Evolutionary conservation across 768 basidiomycete species (phyloP).

Genomic region (Lactifluus echinatus): DNA sequence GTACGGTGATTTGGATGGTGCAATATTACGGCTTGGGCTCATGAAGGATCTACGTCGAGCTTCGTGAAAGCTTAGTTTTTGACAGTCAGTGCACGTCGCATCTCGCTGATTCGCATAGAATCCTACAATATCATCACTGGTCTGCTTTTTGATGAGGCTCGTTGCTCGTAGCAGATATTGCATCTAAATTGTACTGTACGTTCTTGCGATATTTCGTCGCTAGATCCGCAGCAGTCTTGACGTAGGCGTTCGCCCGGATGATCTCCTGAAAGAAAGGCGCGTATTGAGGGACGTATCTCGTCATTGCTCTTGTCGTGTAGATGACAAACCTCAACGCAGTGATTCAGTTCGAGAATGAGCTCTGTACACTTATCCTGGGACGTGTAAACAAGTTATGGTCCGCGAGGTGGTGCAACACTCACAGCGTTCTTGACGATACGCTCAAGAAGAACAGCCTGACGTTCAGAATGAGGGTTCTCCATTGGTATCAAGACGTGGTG

Average conservation of each 20-base stretch:
- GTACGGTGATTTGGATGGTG: background rate
- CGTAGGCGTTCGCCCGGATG: constrained; percentile 63
- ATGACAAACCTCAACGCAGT: constrained; percentile 65
- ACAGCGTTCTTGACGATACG: constrained; percentile 88
- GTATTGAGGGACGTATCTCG: background rate
- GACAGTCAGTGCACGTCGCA: too few relatives aligned
- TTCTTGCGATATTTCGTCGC: constrained; percentile 86
- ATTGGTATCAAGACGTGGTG: constrained; percentile 43
- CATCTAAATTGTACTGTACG: constrained; percentile 85
- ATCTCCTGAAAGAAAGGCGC: constrained; percentile 48
- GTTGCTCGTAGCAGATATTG: constrained; percentile 36
- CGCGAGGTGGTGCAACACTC: background rate
- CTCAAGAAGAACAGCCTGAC: constrained; percentile 84
- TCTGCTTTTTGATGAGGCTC: constrained; percentile 3
- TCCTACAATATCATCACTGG: background rate
- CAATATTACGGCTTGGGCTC: background rate
- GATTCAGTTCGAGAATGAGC: constrained; percentile 80
- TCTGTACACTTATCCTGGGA: constrained; percentile 86
- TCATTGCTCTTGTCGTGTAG: background rate
- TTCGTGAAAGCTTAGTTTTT: too few relatives aligned
- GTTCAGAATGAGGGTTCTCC: constrained; percentile 94
- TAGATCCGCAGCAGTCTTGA: constrained; percentile 76
- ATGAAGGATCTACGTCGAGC: background rate
- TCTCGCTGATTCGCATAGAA: background rate
- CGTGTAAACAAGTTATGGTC: background rate